Evolutionary conservation across 1,284 basidiomycete species (phyloP), one percentile per base, ranked within the genome.

Genomic region (Leccinum holopus): DNA sequence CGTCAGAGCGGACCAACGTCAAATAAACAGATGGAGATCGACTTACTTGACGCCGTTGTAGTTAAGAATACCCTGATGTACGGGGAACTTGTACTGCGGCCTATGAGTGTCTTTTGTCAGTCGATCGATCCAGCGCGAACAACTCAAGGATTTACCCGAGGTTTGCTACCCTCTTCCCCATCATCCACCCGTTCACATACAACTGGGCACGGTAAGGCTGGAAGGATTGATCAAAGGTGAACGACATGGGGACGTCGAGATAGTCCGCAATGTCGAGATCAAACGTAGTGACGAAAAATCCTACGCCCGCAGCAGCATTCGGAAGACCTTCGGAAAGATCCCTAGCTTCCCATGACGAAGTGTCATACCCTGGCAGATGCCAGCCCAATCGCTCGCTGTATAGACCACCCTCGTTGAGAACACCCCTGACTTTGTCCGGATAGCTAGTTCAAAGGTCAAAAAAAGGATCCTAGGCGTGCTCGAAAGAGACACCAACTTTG

Each of bases 171-270:
- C 87, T 76, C 74, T 91, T 92, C 7, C 91, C 91, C 84, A 90
- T 91, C 81, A 88, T 86, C 91, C 91, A 93, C n/a, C 91, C 91
- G 68, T 93, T 93, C 30, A 93, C 87, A 63, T 88, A 93, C 58
- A 93, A 65, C 52, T 85, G 77, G 2, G 87, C 88, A 30, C 91
- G 82, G 68, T 91, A 93, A n/a, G 87, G 80, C 63, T 87, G 80
- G 8, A 78, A 71, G 2, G 79, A 75, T 44, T 84, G 80, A 59
- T 85, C 82, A 69, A 92, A 92, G 2, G 80, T 84, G 71, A 92
- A 90, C 30, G 86, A 88, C 67, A 91, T 76, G 62, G 83, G 81
- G 5, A 84, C 82, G 68, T 92, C 91, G 41, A 84, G 73, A 10
- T 81, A 84, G n/a, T 70, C 67, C 0, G 86, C 84, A 39, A 92